Conservation (phyloP, 2,329 filamentous ascomycete genomes). For the Cercospora janseana region DNA sequence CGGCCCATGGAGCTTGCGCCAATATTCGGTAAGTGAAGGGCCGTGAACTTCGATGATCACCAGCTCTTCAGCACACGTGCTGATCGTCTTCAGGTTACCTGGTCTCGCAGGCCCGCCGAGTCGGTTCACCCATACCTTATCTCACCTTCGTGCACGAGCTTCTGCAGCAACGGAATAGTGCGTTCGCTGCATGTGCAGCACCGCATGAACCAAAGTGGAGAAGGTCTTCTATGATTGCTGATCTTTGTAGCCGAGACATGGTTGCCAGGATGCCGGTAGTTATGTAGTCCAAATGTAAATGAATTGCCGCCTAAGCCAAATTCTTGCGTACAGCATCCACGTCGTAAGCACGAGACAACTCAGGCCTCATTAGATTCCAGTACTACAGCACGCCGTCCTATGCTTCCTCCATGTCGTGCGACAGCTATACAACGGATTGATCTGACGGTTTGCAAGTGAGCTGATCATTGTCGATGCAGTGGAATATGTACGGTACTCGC, state of each 20-base stretch:
- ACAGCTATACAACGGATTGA: no score
- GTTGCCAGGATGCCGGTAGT: background rate
- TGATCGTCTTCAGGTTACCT: conserved; percentile 14
- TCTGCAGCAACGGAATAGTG: conserved; percentile 17
- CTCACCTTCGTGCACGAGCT: conserved; percentile 19
- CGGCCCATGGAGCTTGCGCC: conserved; percentile 29
- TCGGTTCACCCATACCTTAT: conserved; percentile 16
- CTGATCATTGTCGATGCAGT: no score
- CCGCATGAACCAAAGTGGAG: background rate
- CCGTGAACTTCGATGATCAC: background rate
- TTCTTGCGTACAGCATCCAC: no score
- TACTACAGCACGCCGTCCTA: no score
- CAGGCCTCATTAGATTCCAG: no score
- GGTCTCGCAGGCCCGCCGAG: conserved; percentile 17
- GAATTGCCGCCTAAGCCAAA: no score
- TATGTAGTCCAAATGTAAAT: no score
- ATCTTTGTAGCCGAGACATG: background rate
- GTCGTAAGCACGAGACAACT: no score
- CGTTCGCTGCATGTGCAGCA: conserved; percentile 13
- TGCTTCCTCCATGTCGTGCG: no score
- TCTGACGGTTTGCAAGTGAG: no score
- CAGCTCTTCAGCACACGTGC: conserved; percentile 1
- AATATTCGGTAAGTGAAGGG: conserved; percentile 24
- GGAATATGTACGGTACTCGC: no score
- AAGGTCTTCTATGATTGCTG: background rate